Base-by-base conservation (phyloP, 768 basidiomycete genomes). In the Exsudoporus frostii region DNA sequence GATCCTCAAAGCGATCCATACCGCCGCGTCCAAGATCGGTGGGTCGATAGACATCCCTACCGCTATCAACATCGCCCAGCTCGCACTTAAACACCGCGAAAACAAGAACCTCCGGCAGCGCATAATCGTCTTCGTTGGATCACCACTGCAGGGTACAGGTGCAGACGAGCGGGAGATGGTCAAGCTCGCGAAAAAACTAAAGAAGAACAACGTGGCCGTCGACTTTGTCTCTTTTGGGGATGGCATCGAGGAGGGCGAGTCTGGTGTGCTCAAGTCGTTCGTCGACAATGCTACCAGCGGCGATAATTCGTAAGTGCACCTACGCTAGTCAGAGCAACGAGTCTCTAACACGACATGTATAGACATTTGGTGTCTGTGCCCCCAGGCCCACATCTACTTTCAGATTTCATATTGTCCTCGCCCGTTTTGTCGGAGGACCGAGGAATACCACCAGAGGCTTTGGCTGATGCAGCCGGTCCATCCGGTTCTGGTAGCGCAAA, bases 61-160 rank as follows among this genome's bases (percentile, higher is more conserved):
- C 3, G 86, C 92, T 7, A 87, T 99, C 61, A 86, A 90, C 51
- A 85, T 98, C 44, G 96, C 97, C 0, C 95, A 95, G 68, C 85
- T 99, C 46, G 95, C 97, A 0, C 79, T 99, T 44, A 99, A 99
- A 70, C 97, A 99, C 70, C 79, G 97, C 53, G 92, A 95, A 72
- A 98, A 98, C 79, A 98, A 98, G 83, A 98, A 94, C 65, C 85
- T 96, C 29, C 88, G 95, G 20, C 97, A 99, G 64, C 85, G 97
- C 37, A 90, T 99, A 62, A 84, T 99, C 66, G 90, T 92, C 40
- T 97, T 98, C 61, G 86, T 94, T 49, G 94, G 86, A 15, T 95
- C 92, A 4, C 97, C 97, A 2, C 72, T 94, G n/a, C 77, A 81
- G 20, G 86, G 83, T 29, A 67, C 75, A 29, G 85, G 77, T 8